Evolutionary conservation across 2,329 filamentous ascomycete genomes (phyloP).

Genomic region (Colletotrichum plurivorum): DNA sequence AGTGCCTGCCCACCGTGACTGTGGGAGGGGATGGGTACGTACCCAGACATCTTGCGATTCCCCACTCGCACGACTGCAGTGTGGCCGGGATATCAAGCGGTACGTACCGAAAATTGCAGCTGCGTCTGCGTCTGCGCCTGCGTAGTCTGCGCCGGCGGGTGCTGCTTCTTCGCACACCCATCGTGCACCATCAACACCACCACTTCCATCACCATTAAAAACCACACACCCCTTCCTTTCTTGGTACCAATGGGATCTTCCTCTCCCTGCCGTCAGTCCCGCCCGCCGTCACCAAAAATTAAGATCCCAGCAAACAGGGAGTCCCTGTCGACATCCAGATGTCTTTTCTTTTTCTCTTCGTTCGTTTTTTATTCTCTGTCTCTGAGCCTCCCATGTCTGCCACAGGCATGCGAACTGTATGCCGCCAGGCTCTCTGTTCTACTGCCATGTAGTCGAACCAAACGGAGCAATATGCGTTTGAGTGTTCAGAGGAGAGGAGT

Average conservation of each 20-base stretch:
- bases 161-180: slow-evolving; percentile 29
- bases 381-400: slow-evolving; percentile 22
- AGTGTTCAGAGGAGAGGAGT: too few relatives aligned
- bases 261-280: slow-evolving; percentile 34
- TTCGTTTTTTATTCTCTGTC: slow-evolving; percentile 20
- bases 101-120: slow-evolving; percentile 12
- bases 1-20: not conserved
- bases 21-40: not conserved
- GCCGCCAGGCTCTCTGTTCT: slow-evolving; percentile 1
- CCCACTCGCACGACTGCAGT: slow-evolving; percentile 26
- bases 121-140: slow-evolving; percentile 6
- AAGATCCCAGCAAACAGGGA: slow-evolving; percentile 27
- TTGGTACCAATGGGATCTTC: slow-evolving; percentile 30
- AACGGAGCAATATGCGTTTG: too few relatives aligned
- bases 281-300: slow-evolving; percentile 32
- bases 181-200: slow-evolving; percentile 38
- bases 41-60: slow-evolving; percentile 15
- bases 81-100: not conserved
- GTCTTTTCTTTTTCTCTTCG: slow-evolving; percentile 18
- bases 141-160: slow-evolving; percentile 24
- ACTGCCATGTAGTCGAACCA: not conserved
- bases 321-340: slow-evolving; percentile 21
- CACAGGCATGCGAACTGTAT: not conserved
- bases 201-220: slow-evolving; percentile 4
- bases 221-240: slow-evolving; percentile 7